Evolutionary conservation across 1,284 basidiomycete species (phyloP), one percentile per base, ranked within the genome.

Genomic region (Ustilago tritici): DNA sequence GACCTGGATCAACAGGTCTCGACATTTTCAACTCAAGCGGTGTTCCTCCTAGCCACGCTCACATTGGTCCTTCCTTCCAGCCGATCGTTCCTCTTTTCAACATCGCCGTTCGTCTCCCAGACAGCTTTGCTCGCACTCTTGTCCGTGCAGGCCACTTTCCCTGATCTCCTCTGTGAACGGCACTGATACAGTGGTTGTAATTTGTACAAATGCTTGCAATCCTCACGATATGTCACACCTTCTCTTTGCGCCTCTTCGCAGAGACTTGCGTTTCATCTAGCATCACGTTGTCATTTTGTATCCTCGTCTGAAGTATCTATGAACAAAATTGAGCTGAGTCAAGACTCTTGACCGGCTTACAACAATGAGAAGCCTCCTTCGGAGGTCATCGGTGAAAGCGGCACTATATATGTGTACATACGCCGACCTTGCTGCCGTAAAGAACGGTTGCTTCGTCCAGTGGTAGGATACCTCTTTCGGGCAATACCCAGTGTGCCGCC

Each of bases 391-490:
- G 12, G 49, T 31, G 11, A n/a, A 0, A 28, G 28, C 3, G 9
- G 2, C 7, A n/a, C 3, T 15, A 1, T 47, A 49, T 59, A 59
- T 59, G 15, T 49, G 38, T 5, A 12, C 35, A 40, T 36, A 5
- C 6, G 41, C 32, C 15, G 9, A 14, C 2, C 2, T 9, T 6
- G 7, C n/a, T n/a, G n/a, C n/a, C n/a, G n/a, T 7, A 49, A 4
- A 54, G 55, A 34, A 65, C 6, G 70, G 70, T 73, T 73, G 70
- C 70, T 73, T 73, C 65, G 70, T 73, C 70, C 65, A 73, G 70
- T 73, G 70, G 70, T 73, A 73, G 70, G 70, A 73, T 73, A 73
- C 70, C 70, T 73, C 70, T 73, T 73, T 73, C 70, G 70, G 70
- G 70, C 41, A 61, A 47, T 28, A 60, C 65, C 70, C 70, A 58